These are phyloP conservation scores for Catunica adiposa DNA, from an alignment of 2,329 filamentous ascomycete genomes.

Conservation along the genomic window DNA sequence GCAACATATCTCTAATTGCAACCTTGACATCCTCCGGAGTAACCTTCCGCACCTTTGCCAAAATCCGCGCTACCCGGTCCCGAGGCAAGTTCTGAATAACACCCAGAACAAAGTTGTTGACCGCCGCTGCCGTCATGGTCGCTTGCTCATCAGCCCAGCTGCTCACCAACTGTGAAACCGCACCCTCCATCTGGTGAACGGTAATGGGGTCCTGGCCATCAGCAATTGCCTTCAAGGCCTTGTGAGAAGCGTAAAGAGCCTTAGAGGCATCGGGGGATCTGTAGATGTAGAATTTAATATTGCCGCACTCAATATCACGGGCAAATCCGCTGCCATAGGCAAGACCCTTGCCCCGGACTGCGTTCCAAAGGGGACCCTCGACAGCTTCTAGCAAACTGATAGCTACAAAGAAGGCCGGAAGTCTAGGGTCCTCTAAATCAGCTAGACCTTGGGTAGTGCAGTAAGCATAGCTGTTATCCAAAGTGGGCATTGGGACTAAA, in stretches of 20 bases:
- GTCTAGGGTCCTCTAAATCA: constrained; percentile 56
- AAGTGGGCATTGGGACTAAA: constrained; percentile 76
- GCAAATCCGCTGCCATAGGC: constrained; percentile 77
- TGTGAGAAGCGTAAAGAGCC: constrained; percentile 61
- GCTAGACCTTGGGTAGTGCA: constrained; percentile 58
- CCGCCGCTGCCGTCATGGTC: constrained; percentile 67
- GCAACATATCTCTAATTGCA: constrained; percentile 56
- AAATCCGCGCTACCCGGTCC: constrained; percentile 61
- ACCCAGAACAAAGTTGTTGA: constrained; percentile 65
- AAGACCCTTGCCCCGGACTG: constrained; percentile 79
- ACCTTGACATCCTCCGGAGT: constrained; percentile 58
- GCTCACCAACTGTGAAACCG: constrained; percentile 78
- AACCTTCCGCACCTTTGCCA: constrained; percentile 62
- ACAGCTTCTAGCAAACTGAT: constrained; percentile 82
- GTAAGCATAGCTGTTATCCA: constrained; percentile 81
- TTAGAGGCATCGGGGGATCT: constrained; percentile 79
- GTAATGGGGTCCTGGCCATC: constrained; percentile 59
- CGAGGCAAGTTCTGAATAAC: constrained; percentile 61
- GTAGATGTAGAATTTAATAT: constrained; percentile 73
- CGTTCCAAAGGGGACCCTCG: constrained; percentile 87
- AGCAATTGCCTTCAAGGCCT: constrained; percentile 58
- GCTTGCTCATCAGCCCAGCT: constrained; percentile 75
- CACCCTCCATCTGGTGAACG: constrained; percentile 68
- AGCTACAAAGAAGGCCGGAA: constrained; percentile 76
- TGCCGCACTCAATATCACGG: constrained; percentile 61